Percentiles rank a stretch among this genome's conserved stretches.
Evolutionary conservation across 2,329 filamentous ascomycete species (phyloP).

Genomic region (Trichoderma arundinaceum): DNA sequence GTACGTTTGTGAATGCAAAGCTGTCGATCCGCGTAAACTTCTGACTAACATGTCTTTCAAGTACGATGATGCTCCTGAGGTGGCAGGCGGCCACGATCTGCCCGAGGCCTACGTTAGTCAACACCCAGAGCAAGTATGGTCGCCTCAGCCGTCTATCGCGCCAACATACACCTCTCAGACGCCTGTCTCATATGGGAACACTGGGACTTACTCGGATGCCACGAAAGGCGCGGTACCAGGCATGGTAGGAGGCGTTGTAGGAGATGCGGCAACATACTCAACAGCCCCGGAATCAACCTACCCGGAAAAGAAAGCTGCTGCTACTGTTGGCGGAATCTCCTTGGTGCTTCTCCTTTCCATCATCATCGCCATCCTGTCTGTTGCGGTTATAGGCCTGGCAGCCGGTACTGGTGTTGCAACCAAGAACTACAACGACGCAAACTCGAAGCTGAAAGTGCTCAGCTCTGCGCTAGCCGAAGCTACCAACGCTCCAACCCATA

Average conservation of each 20-base stretch:
- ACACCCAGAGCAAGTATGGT: constrained; percentile 5
- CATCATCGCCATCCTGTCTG: constrained; percentile 21
- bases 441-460: neutral
- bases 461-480: neutral
- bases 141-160: constrained; percentile 22
- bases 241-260: neutral
- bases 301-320: neutral
- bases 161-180: constrained; percentile 13
- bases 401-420: constrained; percentile 22
- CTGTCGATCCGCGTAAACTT: neutral
- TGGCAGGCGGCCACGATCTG: constrained; percentile 5
- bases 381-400: constrained; percentile 21
- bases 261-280: neutral
- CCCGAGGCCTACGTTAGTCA: constrained; percentile 13
- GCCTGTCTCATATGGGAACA: neutral
- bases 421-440: constrained; percentile 24
- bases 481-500: too few relatives aligned
- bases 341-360: constrained; percentile 13
- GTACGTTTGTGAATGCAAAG: constrained; percentile 2
- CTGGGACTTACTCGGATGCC: constrained; percentile 3
- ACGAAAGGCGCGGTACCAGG: neutral
- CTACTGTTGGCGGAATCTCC: constrained; percentile 15
- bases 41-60: constrained; percentile 18
- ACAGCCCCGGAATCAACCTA: neutral
- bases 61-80: constrained; percentile 18